phyloP scores from a whole-genome alignment of 805 yeast species.

The Ogataea trehaloabstinens region DNA sequence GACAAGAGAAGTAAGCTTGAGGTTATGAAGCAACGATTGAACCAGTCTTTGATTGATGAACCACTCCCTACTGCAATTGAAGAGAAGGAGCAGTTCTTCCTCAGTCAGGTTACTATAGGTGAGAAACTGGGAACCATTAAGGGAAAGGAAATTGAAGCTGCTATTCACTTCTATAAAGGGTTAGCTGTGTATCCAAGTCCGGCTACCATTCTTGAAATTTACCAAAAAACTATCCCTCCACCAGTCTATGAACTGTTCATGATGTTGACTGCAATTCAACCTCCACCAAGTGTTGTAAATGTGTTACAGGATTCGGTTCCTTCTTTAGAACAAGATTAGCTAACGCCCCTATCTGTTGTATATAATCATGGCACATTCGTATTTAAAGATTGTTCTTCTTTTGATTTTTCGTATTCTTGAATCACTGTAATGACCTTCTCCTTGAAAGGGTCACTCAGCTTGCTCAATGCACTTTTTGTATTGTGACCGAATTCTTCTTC shows the following conservation, averaged over 20 bases:
- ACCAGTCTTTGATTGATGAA: constrained; percentile 59
- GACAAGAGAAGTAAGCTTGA: constrained; percentile 60
- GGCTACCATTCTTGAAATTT: constrained; percentile 82
- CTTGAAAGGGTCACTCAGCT: constrained; percentile 19
- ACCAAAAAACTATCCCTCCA: constrained; percentile 84
- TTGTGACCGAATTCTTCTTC: constrained; percentile 24
- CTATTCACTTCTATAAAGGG: constrained; percentile 90
- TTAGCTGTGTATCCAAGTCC: constrained; percentile 93
- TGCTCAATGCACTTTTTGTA: constrained; percentile 15
- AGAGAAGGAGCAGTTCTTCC: constrained; percentile 76
- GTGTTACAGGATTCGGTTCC: constrained; percentile 49
- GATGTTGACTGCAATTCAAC: constrained; percentile 85
- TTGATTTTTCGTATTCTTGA: constrained; percentile 3
- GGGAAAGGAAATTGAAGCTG: constrained; percentile 76
- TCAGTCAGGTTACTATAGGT: constrained; percentile 80
- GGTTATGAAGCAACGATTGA: constrained; percentile 58
- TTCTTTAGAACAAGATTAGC: constrained; percentile 23
- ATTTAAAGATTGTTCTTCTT: background rate
- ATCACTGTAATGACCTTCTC: constrained; percentile 9
- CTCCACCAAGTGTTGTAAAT: constrained; percentile 76
- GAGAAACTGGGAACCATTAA: constrained; percentile 72
- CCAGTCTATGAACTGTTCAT: constrained; percentile 79
- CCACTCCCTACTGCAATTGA: constrained; percentile 72
- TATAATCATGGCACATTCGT: constrained; percentile 1
- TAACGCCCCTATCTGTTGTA: background rate